Conservation (phyloP, 495 filamentous ascomycete genomes). For the Hyaloscypha finlandica region DNA sequence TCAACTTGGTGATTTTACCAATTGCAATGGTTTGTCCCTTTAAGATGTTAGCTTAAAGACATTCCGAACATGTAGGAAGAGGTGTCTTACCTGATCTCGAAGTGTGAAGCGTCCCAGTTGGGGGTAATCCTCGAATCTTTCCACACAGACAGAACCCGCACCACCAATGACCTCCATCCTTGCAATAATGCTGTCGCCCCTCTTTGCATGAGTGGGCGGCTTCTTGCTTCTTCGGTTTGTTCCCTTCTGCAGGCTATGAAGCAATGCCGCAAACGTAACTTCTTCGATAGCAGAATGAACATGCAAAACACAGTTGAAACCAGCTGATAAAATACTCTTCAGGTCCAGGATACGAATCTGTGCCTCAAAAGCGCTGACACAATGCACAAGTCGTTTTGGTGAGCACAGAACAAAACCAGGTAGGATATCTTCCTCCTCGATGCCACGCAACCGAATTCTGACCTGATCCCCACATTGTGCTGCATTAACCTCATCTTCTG, state of each 20-base stretch:
- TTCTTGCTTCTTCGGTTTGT: constrained; percentile 92
- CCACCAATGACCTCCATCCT: constrained; percentile 82
- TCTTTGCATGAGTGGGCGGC: constrained; percentile 88
- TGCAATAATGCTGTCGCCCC: constrained; percentile 91
- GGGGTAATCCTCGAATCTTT: constrained; percentile 89
- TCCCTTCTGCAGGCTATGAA: constrained; percentile 96
- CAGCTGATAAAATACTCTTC: constrained; percentile 87
- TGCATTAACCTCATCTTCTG: constrained; percentile 82
- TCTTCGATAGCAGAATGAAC: constrained; percentile 94
- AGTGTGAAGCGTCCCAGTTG: constrained; percentile 95
- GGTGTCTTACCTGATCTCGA: constrained; percentile 74
- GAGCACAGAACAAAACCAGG: constrained; percentile 98
- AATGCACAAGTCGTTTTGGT: constrained; percentile 86
- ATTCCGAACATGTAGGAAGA: background rate
- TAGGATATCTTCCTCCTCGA: constrained; percentile 95
- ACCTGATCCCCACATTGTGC: constrained; percentile 95
- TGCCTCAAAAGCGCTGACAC: constrained; percentile 87
- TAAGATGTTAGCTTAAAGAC: constrained; percentile 14
- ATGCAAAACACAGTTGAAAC: constrained; percentile 89
- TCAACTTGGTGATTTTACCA: constrained; percentile 90
- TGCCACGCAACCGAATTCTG: constrained; percentile 84
- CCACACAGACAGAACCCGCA: constrained; percentile 85
- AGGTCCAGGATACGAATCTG: constrained; percentile 96
- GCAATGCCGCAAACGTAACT: constrained; percentile 79
- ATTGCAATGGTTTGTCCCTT: constrained; percentile 96